A percentile compares a stretch with the other conserved stretches of the same genome.
phyloP scores from a whole-genome alignment of 2,329 filamentous ascomycete species.

The Sordariomycetes sp. region DNA sequence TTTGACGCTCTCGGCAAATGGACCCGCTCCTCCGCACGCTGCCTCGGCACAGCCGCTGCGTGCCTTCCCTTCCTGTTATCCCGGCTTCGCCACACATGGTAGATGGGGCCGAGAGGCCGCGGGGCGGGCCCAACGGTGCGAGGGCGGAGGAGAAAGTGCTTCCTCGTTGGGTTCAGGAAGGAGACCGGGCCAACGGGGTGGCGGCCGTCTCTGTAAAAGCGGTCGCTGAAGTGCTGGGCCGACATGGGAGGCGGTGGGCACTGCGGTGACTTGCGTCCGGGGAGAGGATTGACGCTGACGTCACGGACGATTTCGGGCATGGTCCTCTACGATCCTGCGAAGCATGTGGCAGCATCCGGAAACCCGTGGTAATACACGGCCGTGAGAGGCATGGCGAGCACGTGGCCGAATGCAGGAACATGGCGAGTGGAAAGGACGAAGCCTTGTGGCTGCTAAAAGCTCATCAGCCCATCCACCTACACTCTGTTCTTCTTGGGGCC shows the following conservation, averaged over 20 bases:
- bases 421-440: neutral
- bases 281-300: neutral
- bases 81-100: slow-evolving; percentile 23
- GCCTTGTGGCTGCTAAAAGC: neutral
- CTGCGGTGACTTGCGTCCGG: neutral
- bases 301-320: neutral
- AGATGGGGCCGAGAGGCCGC: slow-evolving; percentile 11
- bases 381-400: neutral
- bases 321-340: neutral
- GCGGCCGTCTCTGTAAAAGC: slow-evolving; percentile 7
- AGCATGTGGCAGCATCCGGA: neutral
- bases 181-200: slow-evolving; percentile 8
- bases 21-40: slow-evolving; percentile 7
- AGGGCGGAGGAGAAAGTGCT: slow-evolving; percentile 8
- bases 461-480: neutral
- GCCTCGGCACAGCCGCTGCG: slow-evolving; percentile 14
- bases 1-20: slow-evolving; percentile 11
- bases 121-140: neutral
- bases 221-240: neutral
- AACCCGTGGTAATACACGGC: neutral
- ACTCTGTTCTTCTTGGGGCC: neutral
- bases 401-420: neutral
- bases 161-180: slow-evolving; percentile 13
- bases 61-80: slow-evolving; percentile 29
- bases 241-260: neutral